Conservation (phyloP, 805 yeast genomes). For the Candida alai region DNA sequence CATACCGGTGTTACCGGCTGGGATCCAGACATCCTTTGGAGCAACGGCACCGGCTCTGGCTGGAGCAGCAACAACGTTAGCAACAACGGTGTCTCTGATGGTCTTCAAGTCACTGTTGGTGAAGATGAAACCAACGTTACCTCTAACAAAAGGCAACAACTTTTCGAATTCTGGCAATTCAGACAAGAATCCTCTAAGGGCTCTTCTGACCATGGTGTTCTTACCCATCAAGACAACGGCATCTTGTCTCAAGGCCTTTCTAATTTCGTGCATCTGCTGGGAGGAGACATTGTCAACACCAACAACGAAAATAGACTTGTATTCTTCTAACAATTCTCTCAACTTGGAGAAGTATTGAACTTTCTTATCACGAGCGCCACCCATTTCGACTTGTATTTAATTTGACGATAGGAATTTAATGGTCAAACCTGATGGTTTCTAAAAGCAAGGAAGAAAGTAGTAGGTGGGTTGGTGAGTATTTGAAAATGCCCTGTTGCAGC, state of each 20-base stretch:
- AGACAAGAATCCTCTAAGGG: slow-evolving; percentile 90
- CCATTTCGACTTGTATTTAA: slow-evolving; percentile 85
- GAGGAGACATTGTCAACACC: slow-evolving; percentile 99
- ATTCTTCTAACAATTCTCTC: slow-evolving; percentile 91
- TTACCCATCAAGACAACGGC: slow-evolving; percentile 99
- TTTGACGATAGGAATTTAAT: slow-evolving; percentile 88
- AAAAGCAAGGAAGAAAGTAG: background rate
- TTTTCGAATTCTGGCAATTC: slow-evolving; percentile 97
- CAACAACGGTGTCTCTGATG: slow-evolving; percentile 81
- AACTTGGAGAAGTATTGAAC: slow-evolving; percentile 92
- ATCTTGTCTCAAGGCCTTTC: slow-evolving; percentile 92
- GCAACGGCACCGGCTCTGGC: slow-evolving; percentile 99
- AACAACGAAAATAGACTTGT: slow-evolving; percentile 97
- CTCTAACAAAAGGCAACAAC: slow-evolving; percentile 90
- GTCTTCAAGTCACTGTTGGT: slow-evolving; percentile 92
- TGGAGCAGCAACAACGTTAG: slow-evolving; percentile 99
- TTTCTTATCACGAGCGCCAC: slow-evolving; percentile 99
- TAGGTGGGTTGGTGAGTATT: background rate
- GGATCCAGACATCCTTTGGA: slow-evolving; percentile 95
- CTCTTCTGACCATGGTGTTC: slow-evolving; percentile 99
- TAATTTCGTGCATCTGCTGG: slow-evolving; percentile 99
- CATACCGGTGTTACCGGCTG: slow-evolving; percentile 99
- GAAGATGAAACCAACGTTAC: slow-evolving; percentile 99
- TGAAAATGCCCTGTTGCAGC: background rate
- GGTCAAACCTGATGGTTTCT: slow-evolving; percentile 23